phyloP scores from a whole-genome alignment of 208 protist genomes.

The Trypanosoma cruzi region DNA sequence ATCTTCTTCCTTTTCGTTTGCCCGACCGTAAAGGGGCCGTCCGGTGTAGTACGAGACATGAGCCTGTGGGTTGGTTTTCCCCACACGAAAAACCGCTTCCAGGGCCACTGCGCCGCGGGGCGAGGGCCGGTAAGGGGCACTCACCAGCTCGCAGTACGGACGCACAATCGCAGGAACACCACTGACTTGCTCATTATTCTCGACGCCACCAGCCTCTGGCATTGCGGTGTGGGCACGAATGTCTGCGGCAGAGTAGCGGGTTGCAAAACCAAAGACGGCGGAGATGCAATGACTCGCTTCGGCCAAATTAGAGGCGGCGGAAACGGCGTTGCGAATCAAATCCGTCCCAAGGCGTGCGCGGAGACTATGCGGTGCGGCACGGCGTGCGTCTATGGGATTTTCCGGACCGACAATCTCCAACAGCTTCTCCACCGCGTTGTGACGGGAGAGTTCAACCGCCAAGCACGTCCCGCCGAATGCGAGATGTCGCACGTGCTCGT shows the following conservation, averaged over 20 bases:
- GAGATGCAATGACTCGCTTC: constrained; percentile 51
- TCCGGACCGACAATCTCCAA: constrained; percentile 69
- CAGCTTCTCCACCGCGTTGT: constrained; percentile 64
- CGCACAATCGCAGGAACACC: constrained; percentile 2
- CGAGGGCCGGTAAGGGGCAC: not conserved
- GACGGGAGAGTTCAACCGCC: constrained; percentile 50
- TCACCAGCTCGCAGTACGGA: constrained; percentile 18
- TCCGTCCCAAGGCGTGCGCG: constrained; percentile 63
- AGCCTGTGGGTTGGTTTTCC: constrained; percentile 27
- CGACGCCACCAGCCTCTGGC: constrained; percentile 4
- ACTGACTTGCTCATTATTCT: not conserved
- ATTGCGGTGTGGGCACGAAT: constrained; percentile 16
- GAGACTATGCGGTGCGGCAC: constrained; percentile 43
- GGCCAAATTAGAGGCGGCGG: constrained; percentile 49
- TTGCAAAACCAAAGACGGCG: constrained; percentile 62
- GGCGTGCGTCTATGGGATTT: constrained; percentile 53
- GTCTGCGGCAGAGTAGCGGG: constrained; percentile 29
- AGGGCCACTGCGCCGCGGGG: not conserved
- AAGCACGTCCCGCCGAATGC: constrained; percentile 58
- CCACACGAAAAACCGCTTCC: constrained; percentile 2
- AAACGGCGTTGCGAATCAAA: constrained; percentile 63
- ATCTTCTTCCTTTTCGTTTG: not conserved
- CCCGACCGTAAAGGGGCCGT: not conserved
- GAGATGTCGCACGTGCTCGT: constrained; percentile 49
- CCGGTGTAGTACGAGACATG: constrained; percentile 31